A percentile compares a stretch with the other conserved stretches of the same genome.
These are phyloP conservation scores for Conringia planisiliqua DNA, from an alignment of 345 rosid genomes.

Conservation along the genomic window DNA sequence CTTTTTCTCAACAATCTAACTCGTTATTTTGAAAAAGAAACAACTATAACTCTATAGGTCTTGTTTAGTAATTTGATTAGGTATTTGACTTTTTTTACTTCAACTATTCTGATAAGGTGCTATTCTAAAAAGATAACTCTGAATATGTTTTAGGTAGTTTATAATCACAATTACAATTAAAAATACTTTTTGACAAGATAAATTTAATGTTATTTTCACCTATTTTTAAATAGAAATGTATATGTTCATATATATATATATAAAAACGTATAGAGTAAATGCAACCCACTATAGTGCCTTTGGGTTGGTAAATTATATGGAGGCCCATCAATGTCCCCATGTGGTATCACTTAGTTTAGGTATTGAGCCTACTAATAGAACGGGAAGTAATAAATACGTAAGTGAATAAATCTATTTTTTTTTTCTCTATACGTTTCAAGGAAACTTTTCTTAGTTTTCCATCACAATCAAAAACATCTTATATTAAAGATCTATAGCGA, in stretches of 20 bases:
- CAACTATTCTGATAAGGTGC: neutral
- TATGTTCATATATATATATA: neutral
- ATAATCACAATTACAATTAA: neutral
- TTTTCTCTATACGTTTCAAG: conserved; percentile 3
- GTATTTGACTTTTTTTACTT: neutral
- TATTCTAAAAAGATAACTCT: neutral
- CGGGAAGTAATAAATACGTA: conserved; percentile 1
- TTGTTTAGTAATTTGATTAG: neutral
- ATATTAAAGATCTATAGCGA: neutral
- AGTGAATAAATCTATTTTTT: neutral
- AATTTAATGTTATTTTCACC: neutral
- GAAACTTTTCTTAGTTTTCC: neutral
- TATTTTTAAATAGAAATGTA: neutral
- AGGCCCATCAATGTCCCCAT: conserved; percentile 33
- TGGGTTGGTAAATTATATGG: conserved; percentile 30
- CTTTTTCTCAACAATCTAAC: neutral
- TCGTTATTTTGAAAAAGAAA: neutral
- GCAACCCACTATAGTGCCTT: neutral
- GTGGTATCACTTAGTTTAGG: conserved; percentile 19
- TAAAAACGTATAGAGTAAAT: conserved; percentile 1
- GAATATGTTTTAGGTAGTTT: neutral
- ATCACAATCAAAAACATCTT: neutral
- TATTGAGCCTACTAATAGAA: conserved; percentile 10
- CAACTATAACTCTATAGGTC: neutral
- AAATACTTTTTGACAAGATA: neutral